Evolutionary conservation across 2,329 filamentous ascomycete genomes (phyloP), one percentile per base, ranked within the genome.

Genomic region (Botrytis deweyae): DNA sequence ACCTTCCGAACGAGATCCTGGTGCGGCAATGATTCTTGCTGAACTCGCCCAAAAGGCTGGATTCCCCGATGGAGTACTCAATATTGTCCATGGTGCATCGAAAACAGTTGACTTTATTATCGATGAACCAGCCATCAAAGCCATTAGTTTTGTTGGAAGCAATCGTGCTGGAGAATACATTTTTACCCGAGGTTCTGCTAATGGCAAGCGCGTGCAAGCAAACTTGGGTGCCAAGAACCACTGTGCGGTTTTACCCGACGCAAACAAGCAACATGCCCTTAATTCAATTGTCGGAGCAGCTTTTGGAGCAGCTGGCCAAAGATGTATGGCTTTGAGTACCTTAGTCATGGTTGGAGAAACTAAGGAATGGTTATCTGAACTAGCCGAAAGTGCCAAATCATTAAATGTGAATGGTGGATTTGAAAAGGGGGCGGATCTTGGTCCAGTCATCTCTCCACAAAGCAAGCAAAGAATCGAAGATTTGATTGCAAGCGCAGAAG

Each of bases 161-260:
- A 96, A 96, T 87, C 93, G 93, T 86, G 93, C 93, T 12, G 93
- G 93, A 80, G 92, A 95, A 84, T 96, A 96, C 85, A 96, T 96
- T 83, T 96, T 90, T 84, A 84, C 86, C 72, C 89, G 92, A 73
- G 93, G 90, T 46, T 94, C 92, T 1, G 93, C 92, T 80, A 94
- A 95, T 80, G 93, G 93, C 80, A 96, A 96, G 88, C 91, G 93
- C 80, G 92, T 95, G 46, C 93, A 96, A 85, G 93, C 93, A 82
- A 96, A 96, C 84, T 85, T 96, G 75, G 93, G 93, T 59, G 93
- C 93, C 78, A 96, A 96, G 88, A 96, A 96, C 87, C 93, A 96
- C 82, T 93, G 93, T 42, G 92, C 92, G 71, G 90, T 96, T 44
- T 88, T 95, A 75, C 93, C 93, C 29, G 93, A 96, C 85, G 92